Evolutionary conservation across 371 early-diverging fungal species (phyloP), one percentile per base, ranked within the genome.

Genomic region (Entomophthora muscae): DNA sequence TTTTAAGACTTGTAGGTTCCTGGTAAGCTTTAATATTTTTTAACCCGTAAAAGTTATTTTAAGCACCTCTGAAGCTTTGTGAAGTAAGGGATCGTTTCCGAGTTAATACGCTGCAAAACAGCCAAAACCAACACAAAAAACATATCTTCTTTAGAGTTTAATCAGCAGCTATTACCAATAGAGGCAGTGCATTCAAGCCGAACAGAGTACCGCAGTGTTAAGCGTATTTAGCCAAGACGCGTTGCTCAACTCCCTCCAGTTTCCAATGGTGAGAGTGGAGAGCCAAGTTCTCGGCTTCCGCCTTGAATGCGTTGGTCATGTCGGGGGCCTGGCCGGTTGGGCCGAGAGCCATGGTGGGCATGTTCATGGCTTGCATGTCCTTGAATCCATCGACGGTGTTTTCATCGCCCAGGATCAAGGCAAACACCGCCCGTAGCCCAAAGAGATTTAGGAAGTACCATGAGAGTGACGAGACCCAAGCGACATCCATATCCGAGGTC

Each of bases 391-490:
- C 94, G 32, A 93, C 95, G 66, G 93, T 82, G 71, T 93, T 93
- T 32, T 83, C 89, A 65, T 89, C 88, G 53, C 96, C 96, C 13
- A 97, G 74, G 65, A 97, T 82, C 30, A 95, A 79, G 32, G 89
- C 82, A 72, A 89, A 96, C 23, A 95, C 88, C 64, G 88, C 85
- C 61, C 86, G 84, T 32, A 97, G 80, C 68, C 98, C 98, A 79
- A 97, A 95, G 67, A 97, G 70, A 71, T 95, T 95, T 42, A 97
- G 72, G 72, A 97, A 97, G 78, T 97, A 97, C 96, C 95, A 96
- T 2, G 94, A 94, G 24, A 97, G 75, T 22, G 93, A 91, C 5
- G 93, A 93, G 1, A 97, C 98, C 95, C 96, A 97, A 29, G 85
- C 80, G 3, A 93, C 95, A 73, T 96, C 96, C 93, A 97, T 93